Base-by-base conservation (phyloP, 345 rosid genomes). In the Rhizophora apiculata region DNA sequence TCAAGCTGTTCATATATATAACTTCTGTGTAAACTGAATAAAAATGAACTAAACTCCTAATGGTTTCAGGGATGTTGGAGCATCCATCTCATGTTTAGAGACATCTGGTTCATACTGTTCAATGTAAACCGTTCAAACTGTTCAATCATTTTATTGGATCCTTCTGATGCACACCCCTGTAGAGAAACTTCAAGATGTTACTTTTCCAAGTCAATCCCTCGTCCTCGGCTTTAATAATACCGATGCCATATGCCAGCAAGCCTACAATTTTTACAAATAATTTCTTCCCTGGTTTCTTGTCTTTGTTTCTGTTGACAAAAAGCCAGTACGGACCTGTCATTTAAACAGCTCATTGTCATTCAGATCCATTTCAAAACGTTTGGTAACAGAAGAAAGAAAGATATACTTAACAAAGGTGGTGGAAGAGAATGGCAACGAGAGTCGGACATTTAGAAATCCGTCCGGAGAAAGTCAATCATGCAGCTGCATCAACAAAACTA, bases 131-230 rank as follows among this genome's bases (percentile, higher is more conserved):
- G n/a, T n/a, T n/a, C 90, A 95, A 69, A 87, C 70, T 71, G 80
- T 31, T 83, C 86, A 7, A 88, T 64, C 99, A 92, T 90, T 81
- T 90, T 86, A 74, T 87, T 88, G 69, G 97, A 97, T 68, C 91
- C 96, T 78, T 86, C 96, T 67, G 97, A 89, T 83, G 88, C 96
- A 80, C 99, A 92, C 69, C 87, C 97, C 97, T 88, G 86, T 55
- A 65, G 46, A 77, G 36, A 4, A 15, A 65, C 48, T 59, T 27
- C 54, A 34, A 46, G 36, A 49, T 68, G 72, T 54, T 72, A 49
- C 39, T 64, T 67, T 60, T 22, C 53, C 49, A 29, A 27, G 46
- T 67, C 0, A 48, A 74, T 29, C 20, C 77, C 26, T 43, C 5
- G 4, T 15, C 49, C 49, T 43, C 1, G 16, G 5, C 19, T 43